These are phyloP conservation scores for Incumbomyces lentus DNA, from an alignment of 2,329 filamentous ascomycete genomes.

Conservation along the genomic window DNA sequence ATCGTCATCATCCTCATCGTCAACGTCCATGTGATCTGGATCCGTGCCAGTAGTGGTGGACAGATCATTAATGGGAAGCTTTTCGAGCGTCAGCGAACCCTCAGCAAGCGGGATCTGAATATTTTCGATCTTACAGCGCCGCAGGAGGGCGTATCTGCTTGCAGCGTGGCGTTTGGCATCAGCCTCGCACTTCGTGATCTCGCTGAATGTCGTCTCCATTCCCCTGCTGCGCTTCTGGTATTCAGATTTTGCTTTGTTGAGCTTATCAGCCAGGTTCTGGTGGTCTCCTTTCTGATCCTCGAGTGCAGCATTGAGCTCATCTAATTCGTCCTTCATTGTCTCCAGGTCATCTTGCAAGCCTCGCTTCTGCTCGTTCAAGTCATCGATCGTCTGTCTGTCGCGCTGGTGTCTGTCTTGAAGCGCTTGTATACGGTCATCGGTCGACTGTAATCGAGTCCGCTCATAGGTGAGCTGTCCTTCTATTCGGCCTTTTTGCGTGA, in stretches of 20 bases:
- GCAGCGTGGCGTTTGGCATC: slow-evolving; percentile 78
- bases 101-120: slow-evolving; percentile 70
- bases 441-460: slow-evolving; percentile 61
- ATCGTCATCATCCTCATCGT: slow-evolving; percentile 25
- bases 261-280: slow-evolving; percentile 59
- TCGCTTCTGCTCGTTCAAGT: slow-evolving; percentile 62
- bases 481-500: slow-evolving; percentile 59
- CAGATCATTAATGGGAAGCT: slow-evolving; percentile 78
- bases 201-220: slow-evolving; percentile 64
- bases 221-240: slow-evolving; percentile 76
- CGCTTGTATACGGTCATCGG: slow-evolving; percentile 56
- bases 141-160: slow-evolving; percentile 70
- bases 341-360: slow-evolving; percentile 64
- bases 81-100: slow-evolving; percentile 62
- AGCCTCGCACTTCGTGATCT: slow-evolving; percentile 68
- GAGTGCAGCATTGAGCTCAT: slow-evolving; percentile 61
- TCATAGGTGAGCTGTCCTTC: slow-evolving; percentile 53
- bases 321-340: slow-evolving; percentile 63
- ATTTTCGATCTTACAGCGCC: slow-evolving; percentile 87
- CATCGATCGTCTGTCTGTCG: slow-evolving; percentile 57
- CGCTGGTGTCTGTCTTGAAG: slow-evolving; percentile 58
- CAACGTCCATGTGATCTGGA: slow-evolving; percentile 84
- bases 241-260: slow-evolving; percentile 67
- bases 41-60: slow-evolving; percentile 64
- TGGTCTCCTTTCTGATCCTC: slow-evolving; percentile 59